Conservation (phyloP, 306 rosid species). For the Trifolium dubium region DNA sequence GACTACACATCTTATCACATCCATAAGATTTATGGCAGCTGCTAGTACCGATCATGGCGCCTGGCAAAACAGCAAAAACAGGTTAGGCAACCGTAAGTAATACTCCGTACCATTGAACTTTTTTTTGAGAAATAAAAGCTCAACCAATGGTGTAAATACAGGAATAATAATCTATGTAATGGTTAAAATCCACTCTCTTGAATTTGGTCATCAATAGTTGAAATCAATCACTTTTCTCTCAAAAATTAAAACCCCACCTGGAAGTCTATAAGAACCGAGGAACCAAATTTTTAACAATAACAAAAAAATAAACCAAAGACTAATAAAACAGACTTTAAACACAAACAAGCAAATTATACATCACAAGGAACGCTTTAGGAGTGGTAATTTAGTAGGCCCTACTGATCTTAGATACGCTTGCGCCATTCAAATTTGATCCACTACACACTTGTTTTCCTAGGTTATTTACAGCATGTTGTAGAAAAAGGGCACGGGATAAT, state of each 20-base stretch:
- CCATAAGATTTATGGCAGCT: slow-evolving; percentile 36
- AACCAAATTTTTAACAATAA: not conserved
- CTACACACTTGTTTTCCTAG: not conserved
- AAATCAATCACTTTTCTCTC: slow-evolving; percentile 6
- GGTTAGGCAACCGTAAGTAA: slow-evolving; percentile 12
- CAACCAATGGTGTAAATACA: not conserved
- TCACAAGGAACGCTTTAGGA: not conserved
- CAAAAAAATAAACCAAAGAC: not conserved
- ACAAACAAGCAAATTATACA: not conserved
- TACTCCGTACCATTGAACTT: not conserved
- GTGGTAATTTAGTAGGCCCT: slow-evolving; percentile 7
- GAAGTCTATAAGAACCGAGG: not conserved
- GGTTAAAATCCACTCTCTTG: not conserved
- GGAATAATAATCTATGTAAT: not conserved
- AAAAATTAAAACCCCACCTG: not conserved
- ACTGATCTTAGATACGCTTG: not conserved
- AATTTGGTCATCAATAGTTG: not conserved
- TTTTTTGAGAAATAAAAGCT: not conserved
- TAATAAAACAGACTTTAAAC: not conserved
- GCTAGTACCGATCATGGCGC: slow-evolving; percentile 84
- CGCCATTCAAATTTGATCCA: not conserved
- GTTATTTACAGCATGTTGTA: not conserved
- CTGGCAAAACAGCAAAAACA: slow-evolving; percentile 47
- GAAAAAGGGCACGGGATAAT: not conserved
- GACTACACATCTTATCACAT: slow-evolving; percentile 46